These are phyloP conservation scores for Borovskyia barvae DNA, from an alignment of 208 protist genomes.

Conservation along the genomic window DNA sequence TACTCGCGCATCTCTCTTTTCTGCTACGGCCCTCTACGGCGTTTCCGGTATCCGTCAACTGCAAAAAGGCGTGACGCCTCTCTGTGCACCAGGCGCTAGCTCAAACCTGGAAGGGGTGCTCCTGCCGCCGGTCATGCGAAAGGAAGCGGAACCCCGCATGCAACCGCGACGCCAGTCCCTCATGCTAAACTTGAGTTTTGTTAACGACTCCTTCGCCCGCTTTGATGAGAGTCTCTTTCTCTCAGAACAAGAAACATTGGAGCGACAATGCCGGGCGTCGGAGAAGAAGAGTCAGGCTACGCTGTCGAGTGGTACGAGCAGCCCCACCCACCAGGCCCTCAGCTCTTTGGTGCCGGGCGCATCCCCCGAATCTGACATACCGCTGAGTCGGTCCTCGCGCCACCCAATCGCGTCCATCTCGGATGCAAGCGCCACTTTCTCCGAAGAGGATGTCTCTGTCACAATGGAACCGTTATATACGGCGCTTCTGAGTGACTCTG, in stretches of 20 bases:
- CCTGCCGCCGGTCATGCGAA: conserved; percentile 61
- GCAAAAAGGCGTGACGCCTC: conserved; percentile 39
- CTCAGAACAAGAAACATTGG: conserved; percentile 14
- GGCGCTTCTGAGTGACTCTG: conserved; percentile 12
- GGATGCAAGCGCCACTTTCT: neutral
- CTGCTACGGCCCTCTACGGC: conserved; percentile 64
- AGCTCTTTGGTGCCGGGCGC: neutral
- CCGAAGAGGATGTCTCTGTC: neutral
- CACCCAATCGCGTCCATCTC: neutral
- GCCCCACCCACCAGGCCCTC: neutral
- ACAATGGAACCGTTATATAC: neutral
- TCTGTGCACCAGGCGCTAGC: conserved; percentile 37
- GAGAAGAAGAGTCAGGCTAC: too few relatives aligned
- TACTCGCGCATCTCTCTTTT: conserved; percentile 50
- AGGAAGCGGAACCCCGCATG: conserved; percentile 46
- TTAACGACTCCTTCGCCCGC: conserved; percentile 23
- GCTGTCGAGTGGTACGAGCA: too few relatives aligned
- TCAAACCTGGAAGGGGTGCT: conserved; percentile 75
- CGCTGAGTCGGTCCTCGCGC: too few relatives aligned
- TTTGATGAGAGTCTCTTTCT: conserved; percentile 20
- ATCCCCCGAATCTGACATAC: neutral
- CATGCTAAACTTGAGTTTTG: neutral
- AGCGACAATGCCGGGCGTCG: neutral
- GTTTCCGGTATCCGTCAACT: conserved; percentile 48
- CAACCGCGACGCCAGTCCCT: neutral